Base-by-base conservation (phyloP, 768 basidiomycete genomes). In the Hericium rajendrae region DNA sequence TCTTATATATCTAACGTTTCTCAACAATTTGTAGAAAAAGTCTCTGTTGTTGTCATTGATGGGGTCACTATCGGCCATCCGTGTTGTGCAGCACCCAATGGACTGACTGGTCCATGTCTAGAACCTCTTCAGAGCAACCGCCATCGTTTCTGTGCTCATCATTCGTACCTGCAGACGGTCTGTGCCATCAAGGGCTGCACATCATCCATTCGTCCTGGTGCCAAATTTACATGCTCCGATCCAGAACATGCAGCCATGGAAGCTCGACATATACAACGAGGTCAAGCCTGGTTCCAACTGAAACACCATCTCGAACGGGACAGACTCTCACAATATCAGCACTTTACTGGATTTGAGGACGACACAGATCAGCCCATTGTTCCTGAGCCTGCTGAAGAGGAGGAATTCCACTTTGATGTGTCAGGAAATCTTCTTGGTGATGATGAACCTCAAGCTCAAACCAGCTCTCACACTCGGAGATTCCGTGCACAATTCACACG, bases 21-120 rank as follows among this genome's bases (percentile, higher is more conserved):
- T 32, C 28, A 32, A 32, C 28, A 32, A 32, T 32, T 32, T 32
- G 18, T 48, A 66, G 65, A 39, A 32, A 53, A 51, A 11, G 46
- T 64, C 1, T 56, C 53, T 22, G 54, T 37, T 43, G 55, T 65
- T 10, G 62, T 67, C 9, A 62, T 59, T 8, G 67, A 70, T 56
- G 67, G 69, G 5, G 58, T 70, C 13, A 64, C 66, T 3, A 59
- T 69, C 4, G 66, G 66, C 2, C 63, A 65, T 54, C 66, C 66
- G 6, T 62, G 65, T 48, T 69, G 69, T 53, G 49, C 55, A 5
- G 59, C 58, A 32, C 28, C 28, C 2, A 32, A 32, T 32, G 28
- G 5, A 58, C 43, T 3, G 43, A 46, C 43, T 20, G 51, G 28
- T 40, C 59, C 62, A 50, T 68, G 67, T 39, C 22, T 37, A 12